These are phyloP conservation scores for Mesembryanthemum crystallinum DNA, from an alignment of 148 eudicot species.

Conservation along the genomic window DNA sequence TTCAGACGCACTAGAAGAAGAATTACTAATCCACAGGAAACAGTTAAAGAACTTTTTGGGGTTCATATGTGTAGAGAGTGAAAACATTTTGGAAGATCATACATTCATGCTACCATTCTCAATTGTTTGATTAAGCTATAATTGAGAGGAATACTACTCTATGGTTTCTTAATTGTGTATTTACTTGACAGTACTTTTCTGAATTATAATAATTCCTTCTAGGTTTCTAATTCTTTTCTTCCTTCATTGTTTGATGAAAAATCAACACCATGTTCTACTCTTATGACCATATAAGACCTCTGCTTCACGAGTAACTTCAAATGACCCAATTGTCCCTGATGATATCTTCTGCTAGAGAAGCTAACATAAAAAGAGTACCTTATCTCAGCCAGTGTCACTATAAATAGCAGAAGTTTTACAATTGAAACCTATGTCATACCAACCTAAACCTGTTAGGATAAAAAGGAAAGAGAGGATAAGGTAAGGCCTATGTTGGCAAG, in stretches of 20 bases:
- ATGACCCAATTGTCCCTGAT: neutral
- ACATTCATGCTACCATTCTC: neutral
- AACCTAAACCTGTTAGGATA: neutral
- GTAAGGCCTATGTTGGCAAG: too few species aligned
- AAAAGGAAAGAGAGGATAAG: too few species aligned
- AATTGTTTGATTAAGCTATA: neutral
- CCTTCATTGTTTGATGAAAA: neutral
- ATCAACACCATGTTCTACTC: neutral
- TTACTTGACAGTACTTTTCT: neutral
- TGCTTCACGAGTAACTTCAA: neutral
- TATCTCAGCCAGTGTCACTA: neutral
- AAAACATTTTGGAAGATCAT: neutral
- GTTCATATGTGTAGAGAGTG: neutral
- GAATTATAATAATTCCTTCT: neutral
- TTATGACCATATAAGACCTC: neutral
- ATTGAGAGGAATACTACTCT: neutral
- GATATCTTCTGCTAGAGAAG: neutral
- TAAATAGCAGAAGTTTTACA: neutral
- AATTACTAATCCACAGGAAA: neutral
- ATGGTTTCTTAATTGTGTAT: neutral
- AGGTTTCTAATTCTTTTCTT: neutral
- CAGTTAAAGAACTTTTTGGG: neutral
- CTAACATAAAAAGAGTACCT: neutral
- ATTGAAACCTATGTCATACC: neutral
- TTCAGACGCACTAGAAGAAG: neutral